Evolutionary conservation across 306 rosid species (phyloP), one percentile per base, ranked within the genome.

Genomic region (Fragaria nilgerrensis): DNA sequence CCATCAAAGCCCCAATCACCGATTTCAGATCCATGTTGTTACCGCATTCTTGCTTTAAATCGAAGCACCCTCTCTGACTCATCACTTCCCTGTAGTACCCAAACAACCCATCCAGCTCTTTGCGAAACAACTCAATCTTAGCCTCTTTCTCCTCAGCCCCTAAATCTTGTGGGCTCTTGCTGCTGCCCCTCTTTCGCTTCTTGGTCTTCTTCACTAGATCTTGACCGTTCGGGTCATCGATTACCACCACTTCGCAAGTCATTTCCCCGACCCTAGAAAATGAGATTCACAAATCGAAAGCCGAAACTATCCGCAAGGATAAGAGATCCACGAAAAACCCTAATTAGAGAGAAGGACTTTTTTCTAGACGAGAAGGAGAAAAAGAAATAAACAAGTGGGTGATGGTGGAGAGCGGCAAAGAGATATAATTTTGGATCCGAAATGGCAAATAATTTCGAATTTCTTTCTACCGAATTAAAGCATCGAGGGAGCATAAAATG

Each of bases 1-100:
- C 99, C 86, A 92, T 85, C 76, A 88, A 68, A 77, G 83, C 87
- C 65, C 89, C 96, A 43, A 95, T 88, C 6, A 87, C 80, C 76
- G 85, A 79, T 78, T 86, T 82, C 58, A 25, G 48, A 39, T 66
- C 68, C 25, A 7, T 39, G 43, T 9, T 43, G 45, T 80, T 75
- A 45, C 56, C 39, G n/a, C 90, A 87, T 27, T 9, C 45, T 43
- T 76, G 81, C 27, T 66, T 68, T 62, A 82, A 50, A 27, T 86
- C 90, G 36, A 89, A 23, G 73, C 10, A 44, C 72, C 82, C 87
- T 69, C 73, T 84, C 82, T 76, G 73, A 66, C 78, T 52, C 88
- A 67, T 86, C 27, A 79, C 78, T 43, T 86, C 94, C 62, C 45
- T 85, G 69, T 85, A 95, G 69, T 85, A 95, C 43, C 61, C 66